A percentile compares a stretch with the other conserved stretches of the same genome.
Conservation (phyloP, 306 rosid species). For the Chamaecrista fasciculata region DNA sequence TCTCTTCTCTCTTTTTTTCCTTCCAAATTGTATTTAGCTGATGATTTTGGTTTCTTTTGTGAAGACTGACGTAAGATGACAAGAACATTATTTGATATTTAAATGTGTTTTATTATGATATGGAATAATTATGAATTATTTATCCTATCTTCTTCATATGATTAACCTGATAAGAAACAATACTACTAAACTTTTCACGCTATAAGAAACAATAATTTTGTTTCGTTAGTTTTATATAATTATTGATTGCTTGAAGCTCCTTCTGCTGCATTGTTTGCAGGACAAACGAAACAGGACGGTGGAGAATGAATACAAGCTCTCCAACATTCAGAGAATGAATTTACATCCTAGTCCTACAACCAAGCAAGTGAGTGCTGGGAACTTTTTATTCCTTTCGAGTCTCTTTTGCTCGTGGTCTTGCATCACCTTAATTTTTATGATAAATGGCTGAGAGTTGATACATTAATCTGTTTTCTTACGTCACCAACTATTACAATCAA, state of each 20-base stretch:
- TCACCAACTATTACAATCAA: slow-evolving; percentile 1
- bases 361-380: slow-evolving; percentile 47
- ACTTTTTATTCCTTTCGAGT: background rate
- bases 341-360: slow-evolving; percentile 31
- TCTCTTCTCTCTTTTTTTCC: background rate
- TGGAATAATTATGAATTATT: no score
- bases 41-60: no score
- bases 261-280: slow-evolving; percentile 45
- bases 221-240: no score
- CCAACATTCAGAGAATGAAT: slow-evolving; percentile 36
- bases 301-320: slow-evolving; percentile 42
- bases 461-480: background rate
- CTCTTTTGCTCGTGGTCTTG: background rate
- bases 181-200: no score
- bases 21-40: no score
- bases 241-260: background rate
- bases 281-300: slow-evolving; percentile 38
- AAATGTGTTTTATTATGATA: no score
- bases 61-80: no score
- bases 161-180: no score
- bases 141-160: no score
- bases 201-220: no score
- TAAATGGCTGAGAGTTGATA: background rate
- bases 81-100: no score
- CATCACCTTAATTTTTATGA: background rate